Conservation (phyloP, 306 rosid species). For the Canavalia gladiata region DNA sequence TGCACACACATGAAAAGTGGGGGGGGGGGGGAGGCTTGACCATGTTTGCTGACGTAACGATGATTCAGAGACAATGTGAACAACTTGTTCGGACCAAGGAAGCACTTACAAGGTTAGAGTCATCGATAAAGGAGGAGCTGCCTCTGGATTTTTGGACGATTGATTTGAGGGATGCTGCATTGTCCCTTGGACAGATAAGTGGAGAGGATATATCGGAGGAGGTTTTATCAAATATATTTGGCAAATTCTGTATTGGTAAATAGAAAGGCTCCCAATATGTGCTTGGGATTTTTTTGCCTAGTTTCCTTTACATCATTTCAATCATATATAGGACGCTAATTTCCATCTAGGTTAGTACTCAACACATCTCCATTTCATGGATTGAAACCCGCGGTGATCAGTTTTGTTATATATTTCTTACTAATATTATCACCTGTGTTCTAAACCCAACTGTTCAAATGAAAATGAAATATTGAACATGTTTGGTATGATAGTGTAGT, state of each 20-base stretch:
- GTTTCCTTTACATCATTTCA: constrained; percentile 13
- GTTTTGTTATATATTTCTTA: constrained; percentile 37
- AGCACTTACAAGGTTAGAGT: constrained; percentile 76
- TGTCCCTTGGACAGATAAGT: constrained; percentile 89
- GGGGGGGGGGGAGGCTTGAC: neutral
- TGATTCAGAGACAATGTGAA: constrained; percentile 92
- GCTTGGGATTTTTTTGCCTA: constrained; percentile 18
- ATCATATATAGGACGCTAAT: neutral
- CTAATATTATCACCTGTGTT: neutral
- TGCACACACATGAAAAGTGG: neutral
- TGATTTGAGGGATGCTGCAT: constrained; percentile 88
- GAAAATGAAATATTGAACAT: neutral
- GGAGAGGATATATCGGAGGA: constrained; percentile 98
- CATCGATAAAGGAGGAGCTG: constrained; percentile 80
- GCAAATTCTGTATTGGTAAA: constrained; percentile 91
- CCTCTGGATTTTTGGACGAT: constrained; percentile 97
- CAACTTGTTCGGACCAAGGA: constrained; percentile 94
- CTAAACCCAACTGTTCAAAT: neutral
- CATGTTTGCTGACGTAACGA: constrained; percentile 39
- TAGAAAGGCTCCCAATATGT: constrained; percentile 37
- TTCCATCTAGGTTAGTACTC: constrained; percentile 3
- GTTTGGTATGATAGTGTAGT: no score
- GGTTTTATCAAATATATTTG: constrained; percentile 86
- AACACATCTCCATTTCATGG: neutral
- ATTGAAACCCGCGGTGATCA: constrained; percentile 24